Conservation (phyloP, 495 filamentous ascomycete species). For the Elasticomyces elasticus region DNA sequence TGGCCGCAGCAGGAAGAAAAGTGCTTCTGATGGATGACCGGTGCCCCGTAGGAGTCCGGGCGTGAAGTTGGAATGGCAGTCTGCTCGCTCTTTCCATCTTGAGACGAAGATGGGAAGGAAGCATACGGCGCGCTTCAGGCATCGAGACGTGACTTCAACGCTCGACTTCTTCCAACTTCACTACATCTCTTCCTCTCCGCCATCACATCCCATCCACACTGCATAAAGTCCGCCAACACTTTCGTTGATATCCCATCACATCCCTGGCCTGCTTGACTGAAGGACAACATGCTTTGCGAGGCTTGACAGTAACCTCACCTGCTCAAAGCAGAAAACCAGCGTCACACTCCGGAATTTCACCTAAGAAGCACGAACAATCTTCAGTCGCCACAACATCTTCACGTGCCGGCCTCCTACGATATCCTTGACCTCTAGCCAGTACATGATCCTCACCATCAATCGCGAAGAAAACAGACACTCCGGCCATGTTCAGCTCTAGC, state of each 20-base stretch:
- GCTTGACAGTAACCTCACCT: neutral
- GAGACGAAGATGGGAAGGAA: neutral
- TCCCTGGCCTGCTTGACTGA: neutral
- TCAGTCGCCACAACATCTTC: neutral
- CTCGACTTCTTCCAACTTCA: slow-evolving; percentile 1
- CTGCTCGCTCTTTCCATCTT: slow-evolving; percentile 13
- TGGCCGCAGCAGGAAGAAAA: too few relatives aligned
- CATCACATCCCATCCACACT: neutral
- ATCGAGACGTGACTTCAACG: neutral
- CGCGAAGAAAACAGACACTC: neutral
- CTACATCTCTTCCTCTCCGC: neutral
- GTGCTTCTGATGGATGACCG: too few relatives aligned
- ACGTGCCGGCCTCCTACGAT: neutral
- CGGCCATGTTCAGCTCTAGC: slow-evolving; percentile 24
- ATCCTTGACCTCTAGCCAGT: neutral
- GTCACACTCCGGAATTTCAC: neutral
- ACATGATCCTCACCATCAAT: neutral
- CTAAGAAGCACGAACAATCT: neutral
- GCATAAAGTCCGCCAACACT: neutral
- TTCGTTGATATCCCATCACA: neutral
- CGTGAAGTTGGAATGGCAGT: too few relatives aligned
- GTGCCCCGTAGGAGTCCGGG: too few relatives aligned
- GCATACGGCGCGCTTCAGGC: slow-evolving; percentile 3
- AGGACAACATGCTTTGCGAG: neutral
- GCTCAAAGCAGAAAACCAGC: neutral